Conservation (phyloP, 495 filamentous ascomycete species). For the Trypethelium eluteriae region DNA sequence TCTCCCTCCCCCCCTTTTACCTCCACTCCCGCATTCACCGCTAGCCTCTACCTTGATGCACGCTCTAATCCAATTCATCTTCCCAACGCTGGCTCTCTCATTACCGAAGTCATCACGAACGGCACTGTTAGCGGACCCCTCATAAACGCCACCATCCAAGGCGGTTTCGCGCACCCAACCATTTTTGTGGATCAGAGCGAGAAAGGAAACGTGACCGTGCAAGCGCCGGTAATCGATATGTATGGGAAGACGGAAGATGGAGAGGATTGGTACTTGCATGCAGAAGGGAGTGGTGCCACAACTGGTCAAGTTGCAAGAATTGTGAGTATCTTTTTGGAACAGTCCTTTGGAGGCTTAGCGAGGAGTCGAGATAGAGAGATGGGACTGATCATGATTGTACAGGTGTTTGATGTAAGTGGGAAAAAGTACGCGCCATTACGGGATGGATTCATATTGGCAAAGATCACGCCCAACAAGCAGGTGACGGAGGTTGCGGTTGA, state of each 20-base stretch:
- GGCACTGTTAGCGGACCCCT: not conserved
- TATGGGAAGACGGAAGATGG: conserved; percentile 12
- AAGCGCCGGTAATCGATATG: conserved; percentile 3
- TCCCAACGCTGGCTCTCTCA: not conserved
- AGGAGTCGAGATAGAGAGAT: not conserved
- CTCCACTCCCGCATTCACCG: conserved; percentile 3
- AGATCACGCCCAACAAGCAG: not conserved
- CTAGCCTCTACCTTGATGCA: not conserved
- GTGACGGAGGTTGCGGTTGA: not conserved
- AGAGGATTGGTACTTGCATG: conserved; percentile 10
- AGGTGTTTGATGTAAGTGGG: not conserved
- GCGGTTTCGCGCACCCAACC: conserved; percentile 11
- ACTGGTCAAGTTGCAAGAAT: not conserved
- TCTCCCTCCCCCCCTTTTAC: conserved; percentile 6
- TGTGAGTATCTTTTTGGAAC: not conserved
- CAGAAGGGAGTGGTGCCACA: not conserved
- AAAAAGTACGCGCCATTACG: not conserved
- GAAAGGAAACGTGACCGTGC: not conserved
- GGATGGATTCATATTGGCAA: not conserved
- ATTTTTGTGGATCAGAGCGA: not conserved
- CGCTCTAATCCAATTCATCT: not conserved
- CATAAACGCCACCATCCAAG: conserved; percentile 4
- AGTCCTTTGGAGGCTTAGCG: too few species aligned
- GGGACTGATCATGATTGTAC: not conserved
- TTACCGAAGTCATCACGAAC: not conserved